Percentiles rank a stretch among this genome's conserved stretches.
Conservation (phyloP, 2,329 filamentous ascomycete species). For the Paecilomyces dactylethromorphus region DNA sequence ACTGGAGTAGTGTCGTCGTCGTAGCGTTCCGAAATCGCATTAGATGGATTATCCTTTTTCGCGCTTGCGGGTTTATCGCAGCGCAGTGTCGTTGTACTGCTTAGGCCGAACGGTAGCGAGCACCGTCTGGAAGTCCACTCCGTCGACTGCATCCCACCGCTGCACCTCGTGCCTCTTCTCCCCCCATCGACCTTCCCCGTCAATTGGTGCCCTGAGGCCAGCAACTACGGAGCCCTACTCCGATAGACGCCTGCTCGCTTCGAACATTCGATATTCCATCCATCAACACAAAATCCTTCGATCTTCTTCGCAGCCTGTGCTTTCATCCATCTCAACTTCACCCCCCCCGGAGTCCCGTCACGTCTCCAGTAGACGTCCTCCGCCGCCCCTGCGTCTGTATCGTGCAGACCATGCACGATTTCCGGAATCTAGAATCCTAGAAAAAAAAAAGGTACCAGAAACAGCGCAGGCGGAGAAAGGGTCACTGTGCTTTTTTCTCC, state of each 20-base stretch:
- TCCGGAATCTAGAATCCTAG: neutral
- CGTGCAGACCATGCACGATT: neutral
- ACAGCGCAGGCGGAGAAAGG: neutral
- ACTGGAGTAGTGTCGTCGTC: neutral
- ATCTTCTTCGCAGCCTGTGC: neutral
- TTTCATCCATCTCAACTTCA: neutral
- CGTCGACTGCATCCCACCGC: neutral
- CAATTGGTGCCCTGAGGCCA: neutral
- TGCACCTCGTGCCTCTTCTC: neutral
- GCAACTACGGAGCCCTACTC: neutral
- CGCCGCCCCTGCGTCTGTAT: neutral
- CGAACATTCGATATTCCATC: neutral
- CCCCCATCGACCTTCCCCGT: neutral
- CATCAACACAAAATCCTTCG: neutral
- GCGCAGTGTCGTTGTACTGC: neutral
- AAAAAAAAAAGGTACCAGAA: neutral
- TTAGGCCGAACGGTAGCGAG: neutral
- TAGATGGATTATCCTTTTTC: neutral
- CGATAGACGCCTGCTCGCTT: neutral
- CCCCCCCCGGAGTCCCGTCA: neutral
- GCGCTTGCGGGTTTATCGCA: neutral
- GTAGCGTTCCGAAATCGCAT: constrained; percentile 1
- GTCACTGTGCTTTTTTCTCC: neutral
- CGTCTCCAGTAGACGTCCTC: neutral
- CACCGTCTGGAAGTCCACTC: neutral